Conservation (phyloP, 805 yeast species). For the Komagataella mondaviorum region DNA sequence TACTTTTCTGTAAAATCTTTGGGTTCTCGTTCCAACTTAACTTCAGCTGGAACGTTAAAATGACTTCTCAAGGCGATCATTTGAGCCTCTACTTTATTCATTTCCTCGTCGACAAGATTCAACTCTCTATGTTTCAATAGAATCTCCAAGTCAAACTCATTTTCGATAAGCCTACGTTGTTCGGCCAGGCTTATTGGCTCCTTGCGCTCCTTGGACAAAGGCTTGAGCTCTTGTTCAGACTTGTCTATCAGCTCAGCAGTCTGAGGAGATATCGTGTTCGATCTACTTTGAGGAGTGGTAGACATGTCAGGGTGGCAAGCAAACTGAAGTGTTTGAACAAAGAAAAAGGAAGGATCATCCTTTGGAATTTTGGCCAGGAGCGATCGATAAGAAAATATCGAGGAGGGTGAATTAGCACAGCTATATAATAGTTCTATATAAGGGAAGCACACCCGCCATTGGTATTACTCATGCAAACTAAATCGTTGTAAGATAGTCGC, state of each 20-base stretch:
- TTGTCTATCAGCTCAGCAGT: background rate
- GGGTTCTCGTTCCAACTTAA: constrained; percentile 27
- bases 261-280: background rate
- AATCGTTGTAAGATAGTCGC: background rate
- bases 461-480: background rate
- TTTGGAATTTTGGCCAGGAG: background rate
- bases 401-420: background rate
- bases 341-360: background rate
- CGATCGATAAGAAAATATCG: background rate
- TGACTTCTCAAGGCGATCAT: constrained; percentile 35
- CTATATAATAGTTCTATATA: background rate
- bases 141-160: constrained; percentile 46
- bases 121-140: constrained; percentile 46
- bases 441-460: background rate
- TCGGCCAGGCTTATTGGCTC: background rate
- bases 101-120: constrained; percentile 34
- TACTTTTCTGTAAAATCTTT: constrained; percentile 29
- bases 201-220: background rate
- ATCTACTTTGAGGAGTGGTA: background rate
- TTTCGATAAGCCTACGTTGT: constrained; percentile 13
- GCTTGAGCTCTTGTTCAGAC: background rate
- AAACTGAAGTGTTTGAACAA: background rate
- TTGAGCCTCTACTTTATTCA: constrained; percentile 44
- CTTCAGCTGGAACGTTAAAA: constrained; percentile 25
- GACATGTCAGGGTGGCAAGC: background rate